Conservation (phyloP, 352 stramenopile genomes). For the Phytopythium ostracodes region DNA sequence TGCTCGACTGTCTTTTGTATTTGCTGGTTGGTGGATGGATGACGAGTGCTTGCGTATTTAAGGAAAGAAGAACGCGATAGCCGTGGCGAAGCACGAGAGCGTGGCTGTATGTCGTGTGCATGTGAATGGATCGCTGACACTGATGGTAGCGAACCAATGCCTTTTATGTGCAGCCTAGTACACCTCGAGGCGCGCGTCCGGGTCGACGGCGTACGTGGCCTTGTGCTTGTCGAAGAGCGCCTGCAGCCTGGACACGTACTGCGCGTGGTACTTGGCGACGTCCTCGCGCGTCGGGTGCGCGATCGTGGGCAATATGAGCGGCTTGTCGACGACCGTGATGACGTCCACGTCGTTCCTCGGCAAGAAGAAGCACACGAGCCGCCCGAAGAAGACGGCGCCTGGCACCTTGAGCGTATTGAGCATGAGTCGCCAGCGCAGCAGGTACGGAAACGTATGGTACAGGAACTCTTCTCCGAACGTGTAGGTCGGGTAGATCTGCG, state of each 20-base stretch:
- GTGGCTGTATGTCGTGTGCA: neutral
- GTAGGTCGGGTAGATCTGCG: conserved; percentile 72
- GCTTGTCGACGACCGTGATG: conserved; percentile 87
- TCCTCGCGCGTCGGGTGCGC: conserved; percentile 84
- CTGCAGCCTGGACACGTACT: conserved; percentile 83
- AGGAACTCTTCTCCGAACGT: conserved; percentile 90
- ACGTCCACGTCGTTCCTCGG: conserved; percentile 70
- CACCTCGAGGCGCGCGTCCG: conserved; percentile 44
- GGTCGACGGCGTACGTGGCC: conserved; percentile 65
- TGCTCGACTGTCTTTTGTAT: neutral
- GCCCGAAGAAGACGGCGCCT: conserved; percentile 73
- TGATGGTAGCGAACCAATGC: neutral
- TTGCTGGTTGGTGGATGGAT: too few relatives aligned
- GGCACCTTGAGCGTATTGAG: conserved; percentile 85
- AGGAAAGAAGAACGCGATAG: neutral
- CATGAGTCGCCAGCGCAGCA: conserved; percentile 67
- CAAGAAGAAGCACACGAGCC: conserved; percentile 77
- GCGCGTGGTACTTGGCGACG: conserved; percentile 83
- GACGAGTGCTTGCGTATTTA: neutral
- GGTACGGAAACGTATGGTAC: conserved; percentile 84
- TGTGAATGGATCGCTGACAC: neutral
- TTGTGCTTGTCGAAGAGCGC: conserved; percentile 89
- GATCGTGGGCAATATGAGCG: conserved; percentile 84
- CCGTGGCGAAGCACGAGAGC: neutral
- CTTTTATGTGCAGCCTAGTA: conserved; percentile 23